Conservation (phyloP, 2,329 filamentous ascomycete genomes). For the Ascochyta fabae region DNA sequence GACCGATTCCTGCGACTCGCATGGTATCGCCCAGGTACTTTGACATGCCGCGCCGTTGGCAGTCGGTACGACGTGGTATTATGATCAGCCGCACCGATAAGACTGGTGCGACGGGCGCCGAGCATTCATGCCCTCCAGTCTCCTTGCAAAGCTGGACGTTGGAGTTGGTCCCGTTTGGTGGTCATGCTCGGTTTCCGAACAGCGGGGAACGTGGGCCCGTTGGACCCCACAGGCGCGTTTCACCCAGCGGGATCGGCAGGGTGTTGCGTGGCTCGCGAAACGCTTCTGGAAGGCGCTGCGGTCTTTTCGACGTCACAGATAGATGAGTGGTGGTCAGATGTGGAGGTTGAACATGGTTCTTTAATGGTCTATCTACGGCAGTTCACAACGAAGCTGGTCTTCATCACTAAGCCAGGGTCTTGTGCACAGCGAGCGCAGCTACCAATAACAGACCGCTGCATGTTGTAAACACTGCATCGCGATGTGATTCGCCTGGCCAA, state of each 20-base stretch:
- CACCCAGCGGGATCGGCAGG: conserved; percentile 12
- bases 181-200: conserved; percentile 18
- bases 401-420: conserved; percentile 25
- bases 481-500: conserved; percentile 35
- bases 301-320: conserved; percentile 9
- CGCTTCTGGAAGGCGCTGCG: conserved; percentile 6
- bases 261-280: conserved; percentile 12
- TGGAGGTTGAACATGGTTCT: background rate
- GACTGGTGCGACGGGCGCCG: conserved; percentile 16
- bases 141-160: background rate
- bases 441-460: conserved; percentile 38
- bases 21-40: conserved; percentile 16
- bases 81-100: conserved; percentile 6
- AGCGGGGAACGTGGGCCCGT: conserved; percentile 15
- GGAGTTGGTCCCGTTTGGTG: conserved; percentile 1
- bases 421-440: conserved; percentile 37
- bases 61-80: conserved; percentile 2
- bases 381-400: conserved; percentile 7
- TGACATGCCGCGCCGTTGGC: conserved; percentile 4
- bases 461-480: conserved; percentile 40
- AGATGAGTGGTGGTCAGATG: conserved; percentile 5
- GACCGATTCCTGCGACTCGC: conserved; percentile 10
- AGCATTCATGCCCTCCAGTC: conserved; percentile 9
- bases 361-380: conserved; percentile 12
- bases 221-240: conserved; percentile 15